These are phyloP conservation scores for Fusarium sp. DNA, from an alignment of 2,329 filamentous ascomycete genomes.

Conservation along the genomic window DNA sequence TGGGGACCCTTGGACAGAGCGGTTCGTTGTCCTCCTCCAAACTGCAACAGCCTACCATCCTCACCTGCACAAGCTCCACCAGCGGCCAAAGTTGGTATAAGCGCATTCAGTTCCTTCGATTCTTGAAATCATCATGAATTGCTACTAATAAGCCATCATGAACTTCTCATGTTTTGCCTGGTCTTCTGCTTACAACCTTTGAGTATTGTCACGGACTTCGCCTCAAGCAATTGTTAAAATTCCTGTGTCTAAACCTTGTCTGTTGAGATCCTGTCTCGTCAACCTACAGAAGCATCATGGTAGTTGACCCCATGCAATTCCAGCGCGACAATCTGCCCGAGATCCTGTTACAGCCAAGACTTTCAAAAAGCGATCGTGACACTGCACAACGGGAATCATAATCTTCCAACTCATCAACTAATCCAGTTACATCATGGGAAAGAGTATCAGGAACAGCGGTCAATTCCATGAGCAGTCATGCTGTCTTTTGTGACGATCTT, in stretches of 20 bases:
- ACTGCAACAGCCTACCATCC: conserved; percentile 26
- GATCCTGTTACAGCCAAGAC: conserved; percentile 46
- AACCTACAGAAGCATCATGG: neutral
- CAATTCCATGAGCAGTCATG: conserved; percentile 21
- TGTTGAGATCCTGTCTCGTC: conserved; percentile 14
- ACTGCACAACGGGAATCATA: conserved; percentile 28
- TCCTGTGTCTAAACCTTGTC: neutral
- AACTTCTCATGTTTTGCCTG: conserved; percentile 17
- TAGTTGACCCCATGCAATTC: conserved; percentile 34
- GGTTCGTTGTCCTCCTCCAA: conserved; percentile 29
- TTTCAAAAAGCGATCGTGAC: conserved; percentile 43
- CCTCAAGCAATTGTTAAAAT: neutral
- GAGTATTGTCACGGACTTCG: neutral
- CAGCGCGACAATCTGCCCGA: conserved; percentile 35
- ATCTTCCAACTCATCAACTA: conserved; percentile 29
- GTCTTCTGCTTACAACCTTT: neutral
- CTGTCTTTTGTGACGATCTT: conserved; percentile 30
- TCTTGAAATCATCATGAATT: conserved; percentile 28
- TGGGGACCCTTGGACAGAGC: conserved; percentile 31
- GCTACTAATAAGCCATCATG: conserved; percentile 29
- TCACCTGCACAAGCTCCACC: conserved; percentile 34
- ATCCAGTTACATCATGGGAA: conserved; percentile 33
- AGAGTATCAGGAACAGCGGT: conserved; percentile 32
- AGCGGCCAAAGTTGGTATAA: conserved; percentile 37
- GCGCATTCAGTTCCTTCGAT: conserved; percentile 15